Percentiles rank a stretch among this genome's conserved stretches.
Conservation (phyloP, 2,329 filamentous ascomycete genomes). For the Trichoderma aggressivum region DNA sequence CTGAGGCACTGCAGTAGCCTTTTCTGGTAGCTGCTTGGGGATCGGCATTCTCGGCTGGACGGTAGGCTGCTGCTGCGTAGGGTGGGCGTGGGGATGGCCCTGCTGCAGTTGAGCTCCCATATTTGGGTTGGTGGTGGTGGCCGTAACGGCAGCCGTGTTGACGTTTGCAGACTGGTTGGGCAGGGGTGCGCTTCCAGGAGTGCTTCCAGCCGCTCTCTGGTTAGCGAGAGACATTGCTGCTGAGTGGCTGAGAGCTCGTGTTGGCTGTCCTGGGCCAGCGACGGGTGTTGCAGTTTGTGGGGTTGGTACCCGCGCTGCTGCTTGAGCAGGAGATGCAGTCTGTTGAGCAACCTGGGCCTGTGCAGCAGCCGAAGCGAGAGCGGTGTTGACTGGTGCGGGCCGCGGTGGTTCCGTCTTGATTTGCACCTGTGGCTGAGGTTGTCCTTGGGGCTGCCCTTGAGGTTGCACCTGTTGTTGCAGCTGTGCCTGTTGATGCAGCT, state of each 20-base stretch:
- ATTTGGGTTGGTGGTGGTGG: slow-evolving; percentile 31
- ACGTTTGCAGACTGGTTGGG: slow-evolving; percentile 32
- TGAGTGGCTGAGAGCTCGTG: slow-evolving; percentile 47
- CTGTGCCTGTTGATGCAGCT: slow-evolving; percentile 31
- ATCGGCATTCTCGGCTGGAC: slow-evolving; percentile 70
- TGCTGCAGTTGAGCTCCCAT: slow-evolving; percentile 30
- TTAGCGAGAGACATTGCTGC: slow-evolving; percentile 50
- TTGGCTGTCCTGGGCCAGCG: slow-evolving; percentile 34
- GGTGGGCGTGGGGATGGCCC: slow-evolving; percentile 23
- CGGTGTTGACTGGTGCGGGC: slow-evolving; percentile 48
- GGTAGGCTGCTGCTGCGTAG: slow-evolving; percentile 37
- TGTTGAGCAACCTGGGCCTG: slow-evolving; percentile 35
- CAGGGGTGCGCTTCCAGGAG: slow-evolving; percentile 33
- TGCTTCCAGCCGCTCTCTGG: slow-evolving; percentile 35
- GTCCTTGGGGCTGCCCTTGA: slow-evolving; percentile 23
- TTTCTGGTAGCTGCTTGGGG: slow-evolving; percentile 69
- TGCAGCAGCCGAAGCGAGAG: slow-evolving; percentile 38
- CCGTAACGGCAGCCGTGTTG: slow-evolving; percentile 26
- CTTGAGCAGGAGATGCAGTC: slow-evolving; percentile 47
- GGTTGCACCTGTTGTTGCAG: slow-evolving; percentile 20
- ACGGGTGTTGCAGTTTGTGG: slow-evolving; percentile 44
- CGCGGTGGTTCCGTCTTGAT: slow-evolving; percentile 33
- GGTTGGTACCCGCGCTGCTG: slow-evolving; percentile 46
- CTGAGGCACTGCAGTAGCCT: slow-evolving; percentile 65
- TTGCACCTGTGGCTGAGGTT: slow-evolving; percentile 15